These are phyloP conservation scores for Rachicladosporium sp. DNA, from an alignment of 2,329 filamentous ascomycete species.

Conservation along the genomic window DNA sequence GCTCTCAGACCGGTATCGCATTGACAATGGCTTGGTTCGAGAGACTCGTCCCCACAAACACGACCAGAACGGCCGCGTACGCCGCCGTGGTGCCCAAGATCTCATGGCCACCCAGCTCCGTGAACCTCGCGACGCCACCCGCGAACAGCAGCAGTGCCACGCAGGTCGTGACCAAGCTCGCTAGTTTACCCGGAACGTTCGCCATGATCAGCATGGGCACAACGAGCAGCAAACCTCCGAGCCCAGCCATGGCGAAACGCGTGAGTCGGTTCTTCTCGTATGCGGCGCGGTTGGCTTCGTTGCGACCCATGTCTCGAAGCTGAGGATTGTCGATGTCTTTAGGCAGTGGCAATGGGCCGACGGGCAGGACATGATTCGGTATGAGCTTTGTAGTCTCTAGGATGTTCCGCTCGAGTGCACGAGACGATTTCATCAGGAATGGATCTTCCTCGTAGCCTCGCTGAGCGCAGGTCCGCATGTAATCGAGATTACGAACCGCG, in stretches of 20 bases:
- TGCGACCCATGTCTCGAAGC: background rate
- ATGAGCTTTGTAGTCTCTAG: constrained; percentile 1
- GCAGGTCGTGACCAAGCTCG: constrained; percentile 6
- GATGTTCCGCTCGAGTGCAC: no score
- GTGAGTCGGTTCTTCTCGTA: background rate
- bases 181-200: constrained; percentile 3
- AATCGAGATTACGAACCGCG: constrained; percentile 5
- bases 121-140: constrained; percentile 1
- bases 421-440: background rate
- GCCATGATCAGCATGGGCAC: constrained; percentile 9
- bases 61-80: constrained; percentile 5
- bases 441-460: constrained; percentile 2
- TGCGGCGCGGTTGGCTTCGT: constrained; percentile 1
- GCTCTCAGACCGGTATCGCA: no score
- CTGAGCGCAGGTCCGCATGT: constrained; percentile 3
- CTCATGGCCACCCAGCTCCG: constrained; percentile 4
- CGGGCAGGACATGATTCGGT: constrained; percentile 5
- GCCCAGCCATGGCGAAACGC: background rate
- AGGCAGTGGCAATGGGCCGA: background rate
- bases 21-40: no score
- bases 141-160: constrained; percentile 6
- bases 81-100: constrained; percentile 6
- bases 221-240: constrained; percentile 5
- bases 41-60: constrained; percentile 1
- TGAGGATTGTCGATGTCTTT: background rate